A percentile compares a stretch with the other conserved stretches of the same genome.
Conservation (phyloP, 2,329 filamentous ascomycete species). For the Phialophora tarda region DNA sequence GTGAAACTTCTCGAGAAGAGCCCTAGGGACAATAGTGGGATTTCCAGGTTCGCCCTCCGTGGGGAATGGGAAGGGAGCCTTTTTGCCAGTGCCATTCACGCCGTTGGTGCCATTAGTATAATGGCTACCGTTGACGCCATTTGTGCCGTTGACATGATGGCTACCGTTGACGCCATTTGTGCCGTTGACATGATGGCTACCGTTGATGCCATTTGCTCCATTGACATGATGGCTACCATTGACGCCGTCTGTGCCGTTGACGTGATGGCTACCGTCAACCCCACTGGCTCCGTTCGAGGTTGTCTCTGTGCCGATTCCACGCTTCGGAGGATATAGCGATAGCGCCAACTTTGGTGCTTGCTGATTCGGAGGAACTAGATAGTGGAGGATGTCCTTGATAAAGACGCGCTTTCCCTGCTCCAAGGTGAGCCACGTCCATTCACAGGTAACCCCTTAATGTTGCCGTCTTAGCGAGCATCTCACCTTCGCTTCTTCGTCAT, state of each 20-base stretch:
- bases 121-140: constrained; percentile 4
- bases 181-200: constrained; percentile 38
- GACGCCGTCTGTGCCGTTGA: constrained; percentile 12
- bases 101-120: constrained; percentile 36
- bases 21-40: constrained; percentile 80
- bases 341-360: constrained; percentile 74
- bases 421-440: constrained; percentile 47
- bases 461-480: constrained; percentile 39
- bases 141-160: neutral
- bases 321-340: constrained; percentile 68
- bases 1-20: constrained; percentile 79
- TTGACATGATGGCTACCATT: constrained; percentile 7
- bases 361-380: constrained; percentile 77
- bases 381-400: constrained; percentile 98
- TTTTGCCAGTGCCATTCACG: constrained; percentile 19
- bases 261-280: constrained; percentile 21
- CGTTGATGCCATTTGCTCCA: constrained; percentile 43
- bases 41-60: constrained; percentile 70
- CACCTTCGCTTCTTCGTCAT: constrained; percentile 75
- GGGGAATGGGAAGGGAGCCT: constrained; percentile 62
- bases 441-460: neutral
- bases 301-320: constrained; percentile 62
- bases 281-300: constrained; percentile 44
- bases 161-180: constrained; percentile 42
- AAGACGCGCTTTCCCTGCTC: constrained; percentile 85